A percentile compares a stretch with the other conserved stretches of the same genome.
Evolutionary conservation across 768 basidiomycete species (phyloP).

Genomic region (Naematelia aurantialba): DNA sequence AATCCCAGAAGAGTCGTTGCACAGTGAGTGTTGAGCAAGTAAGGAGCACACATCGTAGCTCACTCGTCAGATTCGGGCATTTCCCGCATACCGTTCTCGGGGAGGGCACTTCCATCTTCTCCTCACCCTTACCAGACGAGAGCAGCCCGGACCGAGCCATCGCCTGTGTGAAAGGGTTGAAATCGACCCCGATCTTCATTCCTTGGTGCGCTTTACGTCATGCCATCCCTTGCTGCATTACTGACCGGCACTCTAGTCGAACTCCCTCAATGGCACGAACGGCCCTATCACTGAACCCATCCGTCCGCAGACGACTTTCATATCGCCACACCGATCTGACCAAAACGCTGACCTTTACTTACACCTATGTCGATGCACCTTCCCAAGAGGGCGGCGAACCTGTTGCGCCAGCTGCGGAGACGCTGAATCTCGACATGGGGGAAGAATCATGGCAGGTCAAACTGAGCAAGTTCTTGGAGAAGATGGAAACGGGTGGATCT

Average conservation of each 20-base stretch:
- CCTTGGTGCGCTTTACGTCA: too few species aligned
- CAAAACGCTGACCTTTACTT: conserved; percentile 5
- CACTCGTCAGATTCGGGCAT: background rate
- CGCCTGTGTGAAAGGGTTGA: background rate
- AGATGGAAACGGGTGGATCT: background rate
- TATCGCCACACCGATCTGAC: background rate
- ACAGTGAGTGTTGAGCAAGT: background rate
- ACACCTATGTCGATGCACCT: background rate
- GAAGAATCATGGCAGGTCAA: background rate
- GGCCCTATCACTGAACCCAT: background rate
- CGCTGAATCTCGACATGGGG: background rate
- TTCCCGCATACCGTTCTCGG: background rate
- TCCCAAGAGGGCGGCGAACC: background rate
- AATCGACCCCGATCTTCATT: background rate
- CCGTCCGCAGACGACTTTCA: background rate
- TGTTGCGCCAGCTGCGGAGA: background rate
- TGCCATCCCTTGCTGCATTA: too few species aligned
- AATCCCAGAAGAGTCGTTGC: background rate
- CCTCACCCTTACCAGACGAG: background rate
- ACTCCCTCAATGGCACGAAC: conserved; percentile 1
- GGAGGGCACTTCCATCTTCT: background rate
- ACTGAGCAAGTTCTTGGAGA: background rate
- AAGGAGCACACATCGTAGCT: background rate
- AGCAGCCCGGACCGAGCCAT: background rate
- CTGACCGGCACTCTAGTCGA: background rate